phyloP scores from a whole-genome alignment of 805 yeast species.

The Candida endomychidarum region DNA sequence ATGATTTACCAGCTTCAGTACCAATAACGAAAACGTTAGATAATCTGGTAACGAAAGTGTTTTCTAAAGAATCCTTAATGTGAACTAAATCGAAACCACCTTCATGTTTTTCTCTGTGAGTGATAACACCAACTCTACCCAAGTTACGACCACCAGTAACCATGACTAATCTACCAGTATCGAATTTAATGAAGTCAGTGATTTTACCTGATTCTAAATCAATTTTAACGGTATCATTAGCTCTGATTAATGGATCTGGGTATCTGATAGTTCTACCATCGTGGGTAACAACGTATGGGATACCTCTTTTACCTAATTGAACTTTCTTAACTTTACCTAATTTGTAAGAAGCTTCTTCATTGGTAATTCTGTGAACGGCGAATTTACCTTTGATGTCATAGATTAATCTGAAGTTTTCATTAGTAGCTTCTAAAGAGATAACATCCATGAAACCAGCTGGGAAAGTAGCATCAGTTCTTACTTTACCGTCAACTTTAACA shows the following conservation, averaged over 20 bases:
- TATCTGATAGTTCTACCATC: constrained; percentile 99
- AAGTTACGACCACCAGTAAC: constrained; percentile 45
- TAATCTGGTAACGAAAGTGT: constrained; percentile 44
- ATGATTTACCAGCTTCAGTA: constrained; percentile 42
- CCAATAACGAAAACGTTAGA: constrained; percentile 42
- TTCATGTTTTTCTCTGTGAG: constrained; percentile 44
- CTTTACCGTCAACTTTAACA: constrained; percentile 98
- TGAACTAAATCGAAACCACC: constrained; percentile 46
- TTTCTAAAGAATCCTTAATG: constrained; percentile 42
- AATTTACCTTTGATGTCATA: constrained; percentile 99
- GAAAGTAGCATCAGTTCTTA: constrained; percentile 97
- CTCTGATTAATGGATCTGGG: constrained; percentile 97
- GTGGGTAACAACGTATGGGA: constrained; percentile 98
- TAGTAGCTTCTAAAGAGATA: constrained; percentile 94
- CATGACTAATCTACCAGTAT: constrained; percentile 42
- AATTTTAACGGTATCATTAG: constrained; percentile 96
- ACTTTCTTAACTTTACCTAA: constrained; percentile 98
- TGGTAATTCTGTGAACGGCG: constrained; percentile 99
- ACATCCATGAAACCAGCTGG: constrained; percentile 99
- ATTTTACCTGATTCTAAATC: constrained; percentile 96
- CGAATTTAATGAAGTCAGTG: constrained; percentile 46
- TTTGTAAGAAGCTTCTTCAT: constrained; percentile 98
- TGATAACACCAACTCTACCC: constrained; percentile 45
- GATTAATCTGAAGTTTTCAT: constrained; percentile 98
- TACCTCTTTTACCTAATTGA: constrained; percentile 96